These are phyloP conservation scores for Phytophthora ohioensis DNA, from an alignment of 352 stramenopile genomes.

Conservation along the genomic window DNA sequence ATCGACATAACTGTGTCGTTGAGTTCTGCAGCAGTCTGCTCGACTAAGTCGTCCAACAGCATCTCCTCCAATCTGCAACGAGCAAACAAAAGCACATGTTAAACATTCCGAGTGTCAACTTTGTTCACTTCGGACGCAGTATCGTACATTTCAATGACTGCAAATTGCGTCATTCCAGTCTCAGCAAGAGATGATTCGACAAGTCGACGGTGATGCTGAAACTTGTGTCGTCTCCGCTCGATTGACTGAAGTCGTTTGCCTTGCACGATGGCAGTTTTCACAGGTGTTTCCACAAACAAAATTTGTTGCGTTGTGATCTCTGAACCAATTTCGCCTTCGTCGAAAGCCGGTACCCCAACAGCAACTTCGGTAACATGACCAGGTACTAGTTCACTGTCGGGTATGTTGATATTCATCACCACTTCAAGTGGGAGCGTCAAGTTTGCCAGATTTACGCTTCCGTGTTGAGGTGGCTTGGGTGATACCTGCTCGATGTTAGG, in stretches of 20 bases:
- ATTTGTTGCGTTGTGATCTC: background rate
- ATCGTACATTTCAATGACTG: constrained; percentile 73
- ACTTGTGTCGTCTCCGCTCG: constrained; percentile 60
- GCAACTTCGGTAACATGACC: background rate
- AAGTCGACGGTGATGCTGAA: constrained; percentile 59
- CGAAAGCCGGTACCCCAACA: background rate
- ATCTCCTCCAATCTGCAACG: constrained; percentile 53
- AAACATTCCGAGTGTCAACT: background rate
- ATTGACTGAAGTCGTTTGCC: constrained; percentile 41
- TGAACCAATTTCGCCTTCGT: background rate
- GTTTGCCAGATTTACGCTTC: background rate
- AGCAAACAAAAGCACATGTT: background rate
- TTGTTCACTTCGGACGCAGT: background rate
- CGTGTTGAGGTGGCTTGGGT: background rate
- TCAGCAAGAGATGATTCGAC: constrained; percentile 64
- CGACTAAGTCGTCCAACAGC: constrained; percentile 51
- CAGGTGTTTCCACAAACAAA: constrained; percentile 3
- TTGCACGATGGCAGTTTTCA: constrained; percentile 33
- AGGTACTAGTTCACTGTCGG: background rate
- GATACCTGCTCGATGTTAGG: background rate
- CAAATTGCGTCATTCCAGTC: constrained; percentile 64
- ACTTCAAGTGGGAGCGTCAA: constrained; percentile 53
- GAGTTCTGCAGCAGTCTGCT: constrained; percentile 49
- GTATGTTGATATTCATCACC: constrained; percentile 55
- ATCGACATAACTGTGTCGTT: constrained; percentile 47